Conservation (phyloP, 2,329 filamentous ascomycete genomes). For the Pseudocercospora eumusae region DNA sequence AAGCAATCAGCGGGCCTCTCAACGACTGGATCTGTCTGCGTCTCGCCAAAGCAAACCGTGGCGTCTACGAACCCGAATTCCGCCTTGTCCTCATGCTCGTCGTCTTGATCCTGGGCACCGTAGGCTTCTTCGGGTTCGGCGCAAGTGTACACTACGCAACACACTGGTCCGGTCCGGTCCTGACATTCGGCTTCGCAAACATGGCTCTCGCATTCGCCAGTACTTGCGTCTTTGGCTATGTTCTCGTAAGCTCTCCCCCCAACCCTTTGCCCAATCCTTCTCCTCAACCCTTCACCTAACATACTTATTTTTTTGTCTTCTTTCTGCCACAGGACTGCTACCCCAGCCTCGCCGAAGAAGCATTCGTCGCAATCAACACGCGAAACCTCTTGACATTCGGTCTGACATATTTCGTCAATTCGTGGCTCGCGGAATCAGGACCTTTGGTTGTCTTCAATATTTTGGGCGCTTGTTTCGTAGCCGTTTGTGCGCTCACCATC, state of each 20-base stretch:
- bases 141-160: constrained; percentile 49
- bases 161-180: constrained; percentile 52
- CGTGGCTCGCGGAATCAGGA: constrained; percentile 37
- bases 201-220: constrained; percentile 52
- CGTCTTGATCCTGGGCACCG: constrained; percentile 46
- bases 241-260: constrained; percentile 40
- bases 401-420: constrained; percentile 45
- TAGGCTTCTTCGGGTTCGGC: constrained; percentile 54
- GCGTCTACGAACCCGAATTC: constrained; percentile 40
- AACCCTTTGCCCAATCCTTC: too few species aligned
- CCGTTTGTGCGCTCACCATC: constrained; percentile 50
- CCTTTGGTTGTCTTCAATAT: constrained; percentile 36
- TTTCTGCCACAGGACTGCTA: constrained; percentile 44
- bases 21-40: constrained; percentile 48
- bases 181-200: constrained; percentile 54
- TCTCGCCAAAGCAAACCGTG: constrained; percentile 37
- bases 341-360: constrained; percentile 51
- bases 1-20: constrained; percentile 48
- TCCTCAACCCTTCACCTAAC: constrained; percentile 8
- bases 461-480: constrained; percentile 44
- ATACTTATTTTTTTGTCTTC: too few species aligned
- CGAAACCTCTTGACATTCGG: constrained; percentile 53
- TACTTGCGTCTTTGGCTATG: constrained; percentile 54
- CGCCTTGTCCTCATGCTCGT: constrained; percentile 43
- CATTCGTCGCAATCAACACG: constrained; percentile 56